Conservation (phyloP, 208 protist genomes). For the Leishmania mexicana region DNA sequence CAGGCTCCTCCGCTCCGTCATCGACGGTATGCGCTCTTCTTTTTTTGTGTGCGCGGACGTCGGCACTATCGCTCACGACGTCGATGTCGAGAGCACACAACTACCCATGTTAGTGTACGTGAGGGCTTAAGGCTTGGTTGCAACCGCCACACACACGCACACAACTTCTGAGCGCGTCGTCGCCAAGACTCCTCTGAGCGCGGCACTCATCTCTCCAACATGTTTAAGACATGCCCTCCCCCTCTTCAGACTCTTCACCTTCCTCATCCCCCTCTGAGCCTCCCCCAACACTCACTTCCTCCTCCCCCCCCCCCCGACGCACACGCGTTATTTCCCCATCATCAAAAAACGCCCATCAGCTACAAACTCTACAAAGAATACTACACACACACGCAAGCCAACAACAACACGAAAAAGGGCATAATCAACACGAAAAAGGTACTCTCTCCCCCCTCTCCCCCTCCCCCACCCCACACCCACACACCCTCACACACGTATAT, state of each 20-base stretch:
- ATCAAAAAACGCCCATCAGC: not conserved
- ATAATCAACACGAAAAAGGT: not conserved
- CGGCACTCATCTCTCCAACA: too few species aligned
- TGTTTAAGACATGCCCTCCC: too few species aligned
- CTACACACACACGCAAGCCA: not conserved
- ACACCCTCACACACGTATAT: not conserved
- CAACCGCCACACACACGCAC: not conserved
- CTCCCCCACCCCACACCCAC: not conserved
- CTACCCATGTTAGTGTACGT: not conserved
- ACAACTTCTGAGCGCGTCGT: not conserved
- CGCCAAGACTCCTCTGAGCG: too few species aligned
- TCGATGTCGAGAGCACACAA: not conserved
- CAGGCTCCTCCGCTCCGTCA: not conserved
- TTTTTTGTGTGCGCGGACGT: not conserved
- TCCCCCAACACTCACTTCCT: too few species aligned
- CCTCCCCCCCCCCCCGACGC: not conserved
- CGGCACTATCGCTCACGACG: not conserved
- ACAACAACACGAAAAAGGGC: not conserved
- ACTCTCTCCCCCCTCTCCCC: not conserved
- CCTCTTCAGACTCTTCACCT: not conserved
- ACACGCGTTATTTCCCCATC: not conserved
- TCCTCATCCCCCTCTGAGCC: not conserved
- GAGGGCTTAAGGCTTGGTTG: not conserved
- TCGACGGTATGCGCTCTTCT: not conserved
- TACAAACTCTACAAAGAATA: not conserved